A percentile compares a stretch with the other conserved stretches of the same genome.
phyloP scores from a whole-genome alignment of 2,329 filamentous ascomycete species.

The Furcasterigmium sp. region DNA sequence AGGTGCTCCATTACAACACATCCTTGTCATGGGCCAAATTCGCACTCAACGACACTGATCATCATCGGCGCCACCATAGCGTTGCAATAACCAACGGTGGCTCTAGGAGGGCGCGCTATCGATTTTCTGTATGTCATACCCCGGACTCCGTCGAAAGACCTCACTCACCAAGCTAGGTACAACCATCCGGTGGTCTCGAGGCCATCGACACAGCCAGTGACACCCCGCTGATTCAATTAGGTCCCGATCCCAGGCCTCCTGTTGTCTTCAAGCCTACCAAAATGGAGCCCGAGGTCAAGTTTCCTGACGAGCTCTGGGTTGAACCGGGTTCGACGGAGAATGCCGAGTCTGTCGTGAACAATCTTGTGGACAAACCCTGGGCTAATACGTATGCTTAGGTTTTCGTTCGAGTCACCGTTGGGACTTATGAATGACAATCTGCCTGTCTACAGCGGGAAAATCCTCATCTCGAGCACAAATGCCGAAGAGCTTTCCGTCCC shows the following conservation, averaged over 20 bases:
- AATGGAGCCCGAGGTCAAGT: constrained; percentile 2
- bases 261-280: not conserved
- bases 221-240: constrained; percentile 3
- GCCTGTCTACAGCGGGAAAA: constrained; percentile 38
- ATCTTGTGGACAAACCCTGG: not conserved
- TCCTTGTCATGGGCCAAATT: constrained; percentile 35
- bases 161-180: constrained; percentile 33
- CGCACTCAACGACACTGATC: constrained; percentile 41
- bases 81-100: constrained; percentile 39
- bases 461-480: constrained; percentile 32
- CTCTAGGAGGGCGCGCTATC: constrained; percentile 7
- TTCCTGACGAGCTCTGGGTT: constrained; percentile 12
- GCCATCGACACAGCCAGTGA: not conserved
- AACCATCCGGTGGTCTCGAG: constrained; percentile 21
- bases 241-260: not conserved
- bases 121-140: not conserved
- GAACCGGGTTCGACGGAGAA: constrained; percentile 18
- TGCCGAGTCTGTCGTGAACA: constrained; percentile 6
- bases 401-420: constrained; percentile 20
- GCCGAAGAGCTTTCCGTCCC: constrained; percentile 35
- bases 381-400: constrained; percentile 4
- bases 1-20: constrained; percentile 34
- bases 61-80: constrained; percentile 28
- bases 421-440: constrained; percentile 21
- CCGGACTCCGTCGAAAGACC: not conserved